Evolutionary conservation across 257 asterid genomes (phyloP).

Genomic region (Fraxinus americana): DNA sequence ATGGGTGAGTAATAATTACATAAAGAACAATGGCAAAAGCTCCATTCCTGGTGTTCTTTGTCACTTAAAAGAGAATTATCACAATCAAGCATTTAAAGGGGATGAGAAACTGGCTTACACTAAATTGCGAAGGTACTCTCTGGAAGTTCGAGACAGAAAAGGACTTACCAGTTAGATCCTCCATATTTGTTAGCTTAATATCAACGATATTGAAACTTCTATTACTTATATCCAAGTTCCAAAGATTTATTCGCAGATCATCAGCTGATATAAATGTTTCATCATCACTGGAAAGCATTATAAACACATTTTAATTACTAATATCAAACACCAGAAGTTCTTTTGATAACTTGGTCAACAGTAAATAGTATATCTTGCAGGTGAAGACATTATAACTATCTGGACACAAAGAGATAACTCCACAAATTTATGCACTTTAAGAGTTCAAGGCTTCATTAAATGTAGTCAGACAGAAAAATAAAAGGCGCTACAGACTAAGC

Average conservation of each 20-base stretch:
- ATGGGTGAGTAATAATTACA: background rate
- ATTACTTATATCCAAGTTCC: constrained; percentile 88
- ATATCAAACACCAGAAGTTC: constrained; percentile 6
- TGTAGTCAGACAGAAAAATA: background rate
- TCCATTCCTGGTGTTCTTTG: background rate
- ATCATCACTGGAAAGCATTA: constrained; percentile 65
- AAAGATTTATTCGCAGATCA: constrained; percentile 82
- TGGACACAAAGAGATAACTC: background rate
- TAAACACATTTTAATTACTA: constrained; percentile 10
- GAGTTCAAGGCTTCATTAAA: constrained; percentile 9
- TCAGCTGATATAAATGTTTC: constrained; percentile 94
- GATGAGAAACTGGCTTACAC: background rate
- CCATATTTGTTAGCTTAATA: constrained; percentile 88
- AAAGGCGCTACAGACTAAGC: background rate
- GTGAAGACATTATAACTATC: background rate
- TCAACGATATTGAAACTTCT: constrained; percentile 90
- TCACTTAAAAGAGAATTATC: background rate
- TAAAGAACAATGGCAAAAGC: background rate
- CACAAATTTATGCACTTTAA: too few species aligned
- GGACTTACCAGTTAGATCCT: constrained; percentile 76
- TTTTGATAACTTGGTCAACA: constrained; percentile 16
- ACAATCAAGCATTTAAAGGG: constrained; percentile 8
- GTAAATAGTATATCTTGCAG: constrained; percentile 13
- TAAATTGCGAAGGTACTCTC: constrained; percentile 2
- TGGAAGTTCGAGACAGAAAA: constrained; percentile 9